Conservation (phyloP, 352 stramenopile genomes). For the Phytophthora macrochlamydospora region DNA sequence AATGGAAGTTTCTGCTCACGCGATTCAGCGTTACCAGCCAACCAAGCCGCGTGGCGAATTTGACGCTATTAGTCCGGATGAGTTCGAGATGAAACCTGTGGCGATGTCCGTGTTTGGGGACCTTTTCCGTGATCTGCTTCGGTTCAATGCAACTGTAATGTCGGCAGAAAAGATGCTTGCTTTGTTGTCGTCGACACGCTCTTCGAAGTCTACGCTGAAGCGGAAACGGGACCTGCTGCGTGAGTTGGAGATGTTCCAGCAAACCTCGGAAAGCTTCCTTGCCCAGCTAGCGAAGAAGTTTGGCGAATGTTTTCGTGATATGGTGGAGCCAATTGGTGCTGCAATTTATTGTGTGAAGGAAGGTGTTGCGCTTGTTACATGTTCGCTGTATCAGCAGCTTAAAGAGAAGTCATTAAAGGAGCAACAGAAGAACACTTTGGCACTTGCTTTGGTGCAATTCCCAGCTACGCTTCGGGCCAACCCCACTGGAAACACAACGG, state of each 20-base stretch:
- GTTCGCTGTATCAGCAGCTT: conserved; percentile 61
- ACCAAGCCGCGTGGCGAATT: conserved; percentile 13
- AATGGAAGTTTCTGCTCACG: conserved; percentile 40
- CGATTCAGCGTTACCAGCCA: conserved; percentile 60
- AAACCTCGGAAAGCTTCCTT: conserved; percentile 85
- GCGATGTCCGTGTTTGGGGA: conserved; percentile 63
- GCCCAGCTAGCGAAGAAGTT: conserved; percentile 75
- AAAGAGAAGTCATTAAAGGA: conserved; percentile 52
- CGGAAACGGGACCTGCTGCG: conserved; percentile 77
- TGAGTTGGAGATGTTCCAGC: conserved; percentile 89
- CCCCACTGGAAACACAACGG: conserved; percentile 15
- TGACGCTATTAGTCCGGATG: conserved; percentile 17
- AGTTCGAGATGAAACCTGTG: conserved; percentile 35
- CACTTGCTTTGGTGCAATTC: conserved; percentile 76
- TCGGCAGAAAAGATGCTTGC: conserved; percentile 58
- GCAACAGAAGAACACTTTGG: conserved; percentile 52
- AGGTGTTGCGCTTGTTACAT: conserved; percentile 74
- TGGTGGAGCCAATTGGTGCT: conserved; percentile 78
- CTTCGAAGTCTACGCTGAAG: conserved; percentile 34
- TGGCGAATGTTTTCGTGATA: conserved; percentile 76
- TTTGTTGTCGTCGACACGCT: conserved; percentile 46
- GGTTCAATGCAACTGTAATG: conserved; percentile 82
- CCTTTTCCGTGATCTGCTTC: conserved; percentile 74
- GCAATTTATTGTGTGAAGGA: conserved; percentile 89
- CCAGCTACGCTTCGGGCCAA: conserved; percentile 39